phyloP scores from a whole-genome alignment of 2,329 filamentous ascomycete species.

The Zymoseptoria ardabiliae region DNA sequence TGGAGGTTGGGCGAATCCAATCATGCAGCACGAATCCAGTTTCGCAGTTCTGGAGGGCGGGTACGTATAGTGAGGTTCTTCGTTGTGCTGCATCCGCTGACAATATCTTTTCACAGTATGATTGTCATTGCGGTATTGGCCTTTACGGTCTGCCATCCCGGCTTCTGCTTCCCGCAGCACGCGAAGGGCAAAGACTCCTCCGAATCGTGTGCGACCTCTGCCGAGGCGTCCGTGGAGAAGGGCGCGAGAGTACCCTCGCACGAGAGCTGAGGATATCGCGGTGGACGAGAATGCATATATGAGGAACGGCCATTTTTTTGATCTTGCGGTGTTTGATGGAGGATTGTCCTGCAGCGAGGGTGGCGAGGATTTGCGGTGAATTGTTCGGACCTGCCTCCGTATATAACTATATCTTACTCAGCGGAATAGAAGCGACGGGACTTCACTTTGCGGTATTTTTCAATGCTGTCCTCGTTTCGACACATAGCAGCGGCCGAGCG shows the following conservation, averaged over 20 bases:
- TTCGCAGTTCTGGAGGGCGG: constrained; percentile 17
- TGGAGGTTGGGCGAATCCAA: constrained; percentile 12
- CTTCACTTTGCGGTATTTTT: no score
- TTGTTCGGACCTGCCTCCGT: not conserved
- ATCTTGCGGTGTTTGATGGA: not conserved
- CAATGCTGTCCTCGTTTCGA: no score
- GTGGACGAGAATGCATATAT: not conserved
- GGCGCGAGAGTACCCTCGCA: not conserved
- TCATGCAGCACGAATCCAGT: constrained; percentile 13
- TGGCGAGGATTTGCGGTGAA: not conserved
- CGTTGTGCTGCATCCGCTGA: not conserved
- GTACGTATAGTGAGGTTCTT: not conserved
- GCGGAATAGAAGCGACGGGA: no score
- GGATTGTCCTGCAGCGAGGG: not conserved
- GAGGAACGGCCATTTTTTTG: not conserved
- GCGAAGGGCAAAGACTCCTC: not conserved
- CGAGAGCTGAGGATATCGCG: not conserved
- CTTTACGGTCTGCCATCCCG: not conserved
- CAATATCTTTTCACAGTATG: not conserved
- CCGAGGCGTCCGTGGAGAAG: not conserved
- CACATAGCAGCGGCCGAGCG: no score
- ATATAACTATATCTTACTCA: not conserved
- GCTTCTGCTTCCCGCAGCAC: not conserved
- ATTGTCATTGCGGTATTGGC: not conserved
- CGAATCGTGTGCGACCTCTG: not conserved